A percentile compares a stretch with the other conserved stretches of the same genome.
These are phyloP conservation scores for Cladophialophora psammophila DNA, from an alignment of 2,329 filamentous ascomycete species.

Conservation along the genomic window DNA sequence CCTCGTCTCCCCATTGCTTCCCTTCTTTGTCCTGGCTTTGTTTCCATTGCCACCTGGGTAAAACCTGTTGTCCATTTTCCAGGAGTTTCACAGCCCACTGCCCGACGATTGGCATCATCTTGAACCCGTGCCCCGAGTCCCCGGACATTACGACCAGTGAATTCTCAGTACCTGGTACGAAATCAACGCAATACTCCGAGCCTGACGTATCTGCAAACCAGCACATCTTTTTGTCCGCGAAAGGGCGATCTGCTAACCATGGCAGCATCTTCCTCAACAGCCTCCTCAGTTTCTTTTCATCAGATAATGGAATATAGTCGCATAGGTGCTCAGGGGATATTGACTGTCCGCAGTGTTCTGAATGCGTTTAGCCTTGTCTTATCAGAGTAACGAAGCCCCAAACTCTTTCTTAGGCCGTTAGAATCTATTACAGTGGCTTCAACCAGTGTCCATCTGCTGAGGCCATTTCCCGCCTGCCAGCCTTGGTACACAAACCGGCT, in stretches of 20 bases:
- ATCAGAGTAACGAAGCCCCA: too few relatives aligned
- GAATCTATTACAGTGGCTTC: too few relatives aligned
- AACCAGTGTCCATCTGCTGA: too few relatives aligned
- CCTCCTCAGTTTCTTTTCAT: slow-evolving; percentile 61
- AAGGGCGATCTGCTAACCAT: slow-evolving; percentile 60
- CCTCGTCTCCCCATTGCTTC: slow-evolving; percentile 53
- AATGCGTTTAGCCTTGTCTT: too few relatives aligned
- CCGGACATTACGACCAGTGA: slow-evolving; percentile 62
- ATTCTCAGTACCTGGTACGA: slow-evolving; percentile 58
- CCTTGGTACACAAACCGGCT: neutral
- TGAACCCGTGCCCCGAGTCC: slow-evolving; percentile 69
- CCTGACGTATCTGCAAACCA: slow-evolving; percentile 70
- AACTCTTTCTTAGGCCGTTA: too few relatives aligned
- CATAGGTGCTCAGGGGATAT: neutral
- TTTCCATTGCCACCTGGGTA: slow-evolving; percentile 63
- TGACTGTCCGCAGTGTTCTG: too few relatives aligned
- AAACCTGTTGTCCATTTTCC: slow-evolving; percentile 53
- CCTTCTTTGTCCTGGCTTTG: slow-evolving; percentile 40
- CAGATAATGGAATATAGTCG: slow-evolving; percentile 61
- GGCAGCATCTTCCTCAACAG: slow-evolving; percentile 63
- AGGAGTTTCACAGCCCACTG: slow-evolving; percentile 61
- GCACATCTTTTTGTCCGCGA: slow-evolving; percentile 66
- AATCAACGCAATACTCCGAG: slow-evolving; percentile 68
- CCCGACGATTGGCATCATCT: slow-evolving; percentile 68
- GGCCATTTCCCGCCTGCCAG: neutral